Base-by-base conservation (phyloP, 1,284 basidiomycete genomes). In the Leccinum fuscescens region DNA sequence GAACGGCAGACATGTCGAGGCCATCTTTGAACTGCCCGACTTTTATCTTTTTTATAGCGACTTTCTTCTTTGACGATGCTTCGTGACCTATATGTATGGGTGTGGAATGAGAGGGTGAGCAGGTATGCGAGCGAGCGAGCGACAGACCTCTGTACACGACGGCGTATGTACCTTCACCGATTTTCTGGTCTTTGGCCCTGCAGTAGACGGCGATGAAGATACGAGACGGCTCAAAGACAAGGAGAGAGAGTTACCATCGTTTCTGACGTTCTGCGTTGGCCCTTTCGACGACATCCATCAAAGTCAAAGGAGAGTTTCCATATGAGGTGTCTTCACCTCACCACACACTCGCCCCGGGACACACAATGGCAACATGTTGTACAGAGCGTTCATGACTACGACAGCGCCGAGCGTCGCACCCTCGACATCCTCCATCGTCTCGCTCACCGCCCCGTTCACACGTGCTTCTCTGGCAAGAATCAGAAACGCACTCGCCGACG, bases 31-130 rank as follows among this genome's bases (percentile, higher is more conserved):
- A 94, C 71, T 94, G 90, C 22, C 96, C 94, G 15, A 95, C 91
- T 73, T 97, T 97, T 72, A 97, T 96, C 77, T 99, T 99, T 81
- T 99, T 99, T 72, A 99, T 98, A 57, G 97, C 97, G 5, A 98
- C 86, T 76, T 91, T 90, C 14, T 86, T 77, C 12, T 83, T 84
- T 1, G 89, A 92, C 1, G 85, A 78, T 17, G 84, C 79, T 67
- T 95, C 89, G 62, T 84, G 79, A 27, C 89, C 90, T 90, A 64
- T 58, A 29, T 46, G 17, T 22, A 24, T 31, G 29, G 44, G 15
- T 8, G 17, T 20, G 42, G 51, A 4, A 53, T 56, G 44, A 50
- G 57, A 24, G n/a, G 15, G 46, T 35, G 42, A 0, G 24, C 35
- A 20, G 6, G 6, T n/a, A 29, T 37, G 37, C 27, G 24, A 55